Base-by-base conservation (phyloP, 768 basidiomycete genomes). In the Xerocomus potaroensis region DNA sequence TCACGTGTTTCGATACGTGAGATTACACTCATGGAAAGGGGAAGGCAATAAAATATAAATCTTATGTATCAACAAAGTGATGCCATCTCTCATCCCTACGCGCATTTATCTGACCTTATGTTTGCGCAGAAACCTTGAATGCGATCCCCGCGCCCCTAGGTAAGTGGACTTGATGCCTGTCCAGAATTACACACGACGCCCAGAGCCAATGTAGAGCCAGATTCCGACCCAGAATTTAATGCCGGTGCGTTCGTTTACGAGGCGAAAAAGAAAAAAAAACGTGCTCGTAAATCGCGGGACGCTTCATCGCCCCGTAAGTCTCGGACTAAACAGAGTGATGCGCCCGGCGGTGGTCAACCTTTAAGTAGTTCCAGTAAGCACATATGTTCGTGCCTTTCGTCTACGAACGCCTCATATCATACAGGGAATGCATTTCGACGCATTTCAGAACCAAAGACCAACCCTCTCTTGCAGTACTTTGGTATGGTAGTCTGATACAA, bases 391-490 rank as follows among this genome's bases (percentile, higher is more conserved):
- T 15, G 9, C 27, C 12, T 8, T 24, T 34, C 4, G 15, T 21
- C 18, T 31, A n/a, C 15, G 8, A 15, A 31, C 3, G 9, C 18
- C 12, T 35, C 6, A 3, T n/a, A 11, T 37, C 19, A 0, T 18
- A 1, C 22, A 56, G 54, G 41, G 37, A 55, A 30, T 21, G 24
- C 29, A 3, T 31, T 36, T 8, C 46, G 43, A 19, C 48, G 29
- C 19, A 19, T 19, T 5, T 18, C 18, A 33, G 56, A 21, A 11
- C 41, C 45, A 10, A 51, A 51, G 43, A 38, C 33, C 16, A 80
- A 80, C 53, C 76, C 77, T 1, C 62, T 81, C 3, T 58, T 70
- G 32, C 62, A 72, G 44, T 81, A 71, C 49, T 81, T 81, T 43
- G 72, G 79, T 76, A 48, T 24, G 71, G 30, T 29, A 12, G 31